Evolutionary conservation across 2,329 filamentous ascomycete species (phyloP).

Genomic region (Sclerotinia glacialis): DNA sequence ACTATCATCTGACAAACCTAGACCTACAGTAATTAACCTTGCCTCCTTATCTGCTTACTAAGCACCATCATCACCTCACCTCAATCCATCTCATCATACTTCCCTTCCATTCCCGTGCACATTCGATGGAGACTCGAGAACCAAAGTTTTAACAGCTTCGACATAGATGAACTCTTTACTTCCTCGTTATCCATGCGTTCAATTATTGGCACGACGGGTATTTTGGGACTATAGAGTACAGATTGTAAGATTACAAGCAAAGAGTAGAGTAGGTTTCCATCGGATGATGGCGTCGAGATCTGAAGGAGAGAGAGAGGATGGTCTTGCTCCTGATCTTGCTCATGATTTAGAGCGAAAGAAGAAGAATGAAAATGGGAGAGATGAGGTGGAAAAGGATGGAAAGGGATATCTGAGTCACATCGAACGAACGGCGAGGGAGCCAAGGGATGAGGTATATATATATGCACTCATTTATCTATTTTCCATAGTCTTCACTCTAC

Average conservation of each 20-base stretch:
- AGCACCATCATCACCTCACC: background rate
- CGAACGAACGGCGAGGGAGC: background rate
- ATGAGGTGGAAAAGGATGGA: background rate
- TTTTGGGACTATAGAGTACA: background rate
- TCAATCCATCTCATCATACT: background rate
- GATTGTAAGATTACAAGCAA: background rate
- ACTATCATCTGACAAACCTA: no score
- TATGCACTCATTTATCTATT: background rate
- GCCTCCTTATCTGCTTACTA: background rate
- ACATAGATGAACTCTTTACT: background rate
- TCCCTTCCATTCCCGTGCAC: background rate
- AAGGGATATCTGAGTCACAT: slow-evolving; percentile 1
- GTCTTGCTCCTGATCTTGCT: background rate
- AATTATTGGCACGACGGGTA: background rate
- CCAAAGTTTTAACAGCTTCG: background rate
- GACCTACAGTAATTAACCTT: no score
- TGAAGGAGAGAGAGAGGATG: background rate
- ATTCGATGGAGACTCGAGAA: background rate
- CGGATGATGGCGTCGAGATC: background rate
- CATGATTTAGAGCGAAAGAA: background rate
- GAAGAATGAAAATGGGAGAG: no score
- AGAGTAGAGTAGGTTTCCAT: background rate
- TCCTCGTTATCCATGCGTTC: background rate
- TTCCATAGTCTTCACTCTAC: background rate
- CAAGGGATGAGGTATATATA: background rate